A percentile compares a stretch with the other conserved stretches of the same genome.
Conservation (phyloP, 169 alveolate genomes). For the Theileria sp. region DNA sequence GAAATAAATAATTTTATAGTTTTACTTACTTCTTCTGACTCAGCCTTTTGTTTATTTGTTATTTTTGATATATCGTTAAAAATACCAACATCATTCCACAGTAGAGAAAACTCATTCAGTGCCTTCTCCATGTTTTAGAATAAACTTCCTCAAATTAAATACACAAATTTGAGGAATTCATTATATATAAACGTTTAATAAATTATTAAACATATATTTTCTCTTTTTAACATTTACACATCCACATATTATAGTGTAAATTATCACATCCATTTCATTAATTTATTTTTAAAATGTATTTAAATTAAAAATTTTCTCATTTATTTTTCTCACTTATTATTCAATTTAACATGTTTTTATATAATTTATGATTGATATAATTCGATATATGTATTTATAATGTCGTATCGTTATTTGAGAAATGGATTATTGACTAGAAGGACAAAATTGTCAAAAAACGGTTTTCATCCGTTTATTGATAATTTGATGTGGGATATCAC, state of each 20-base stretch:
- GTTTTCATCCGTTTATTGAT: slow-evolving; percentile 60
- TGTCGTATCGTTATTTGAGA: slow-evolving; percentile 57
- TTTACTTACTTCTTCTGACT: background rate
- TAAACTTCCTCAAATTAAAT: background rate
- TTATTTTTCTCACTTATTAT: background rate
- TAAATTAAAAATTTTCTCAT: background rate
- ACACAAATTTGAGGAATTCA: background rate
- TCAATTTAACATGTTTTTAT: background rate
- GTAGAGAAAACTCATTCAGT: slow-evolving; percentile 49
- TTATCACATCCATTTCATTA: background rate
- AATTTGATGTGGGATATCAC: slow-evolving; percentile 61
- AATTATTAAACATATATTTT: background rate
- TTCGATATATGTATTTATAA: background rate
- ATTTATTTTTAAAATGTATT: background rate
- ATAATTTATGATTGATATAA: background rate
- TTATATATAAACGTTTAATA: background rate
- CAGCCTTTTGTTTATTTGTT: background rate
- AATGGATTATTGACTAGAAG: slow-evolving; percentile 59
- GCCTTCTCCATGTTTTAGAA: slow-evolving; percentile 42
- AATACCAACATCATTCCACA: slow-evolving; percentile 51
- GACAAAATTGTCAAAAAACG: slow-evolving; percentile 22
- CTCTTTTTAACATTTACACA: background rate
- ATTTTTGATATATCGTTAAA: slow-evolving; percentile 55
- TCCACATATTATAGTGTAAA: slow-evolving; percentile 8
- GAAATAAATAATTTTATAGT: background rate